Base-by-base conservation (phyloP, 2,329 filamentous ascomycete species). In the Fusarium aywerte region DNA sequence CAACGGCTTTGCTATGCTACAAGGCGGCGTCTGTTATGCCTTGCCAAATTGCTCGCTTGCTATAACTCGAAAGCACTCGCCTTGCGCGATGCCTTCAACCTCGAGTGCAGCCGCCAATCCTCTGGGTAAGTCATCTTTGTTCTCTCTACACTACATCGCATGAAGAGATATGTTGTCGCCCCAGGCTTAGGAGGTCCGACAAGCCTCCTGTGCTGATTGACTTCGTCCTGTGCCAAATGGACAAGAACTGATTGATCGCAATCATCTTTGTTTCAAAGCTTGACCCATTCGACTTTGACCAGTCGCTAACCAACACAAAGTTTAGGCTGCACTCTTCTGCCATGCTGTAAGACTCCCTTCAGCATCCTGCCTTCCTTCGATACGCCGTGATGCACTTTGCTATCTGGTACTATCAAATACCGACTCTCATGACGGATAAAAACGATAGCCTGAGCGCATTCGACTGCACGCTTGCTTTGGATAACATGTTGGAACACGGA, bases 201-300 rank as follows among this genome's bases (percentile, higher is more conserved):
- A 80, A 80, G 78, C 80, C 78, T 82, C 76, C 60, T 68, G 72
- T 82, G 80, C 78, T 82, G 80, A 82, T 75, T 78, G 80, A 83
- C 84, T 80, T 72, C 70, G 83, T 85, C 83, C 81, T 82, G 79
- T 79, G 81, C 84, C 84, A 86, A 86, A 84, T 79, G 83, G 83
- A 85, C 82, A 73, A 49, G 76, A 70, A 76, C 82, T 84, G 82
- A 84, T 77, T 65, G 66, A 68, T 52, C 49, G 59, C 57, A 42
- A 56, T 55, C 50, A 20, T 39, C 36, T 52, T 49, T 53, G 23
- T 64, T 68, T 58, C 42, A 42, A 63, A 45, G 36, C 21, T 56
- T 44, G 35, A 58, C 16, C 29, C 7, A 42, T 31, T 10, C 16
- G 38, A 44, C 53, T 47, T n/a, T 15, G 40, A 44, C 23, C 35